phyloP scores from a whole-genome alignment of 768 basidiomycete genomes.

The Thelephora aurantiotincta region DNA sequence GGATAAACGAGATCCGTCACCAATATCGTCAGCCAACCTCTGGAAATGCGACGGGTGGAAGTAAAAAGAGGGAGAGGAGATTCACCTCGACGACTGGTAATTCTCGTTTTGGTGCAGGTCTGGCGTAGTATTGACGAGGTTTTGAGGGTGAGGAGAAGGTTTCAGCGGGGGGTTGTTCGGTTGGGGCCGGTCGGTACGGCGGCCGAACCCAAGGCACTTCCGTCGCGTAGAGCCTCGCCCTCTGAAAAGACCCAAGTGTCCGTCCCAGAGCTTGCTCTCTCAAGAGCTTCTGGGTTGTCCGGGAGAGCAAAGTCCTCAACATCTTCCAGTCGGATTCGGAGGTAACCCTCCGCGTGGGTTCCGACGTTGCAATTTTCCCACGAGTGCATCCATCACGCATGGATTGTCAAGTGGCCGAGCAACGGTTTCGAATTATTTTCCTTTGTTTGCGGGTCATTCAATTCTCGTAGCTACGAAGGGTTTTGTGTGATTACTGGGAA shows the following conservation, averaged over 20 bases:
- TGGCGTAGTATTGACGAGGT: slow-evolving; percentile 29
- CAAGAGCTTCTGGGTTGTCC: background rate
- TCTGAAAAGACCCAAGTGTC: background rate
- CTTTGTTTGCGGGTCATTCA: too few species aligned
- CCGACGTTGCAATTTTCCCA: too few species aligned
- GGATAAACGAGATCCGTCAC: background rate
- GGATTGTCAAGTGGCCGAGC: too few species aligned
- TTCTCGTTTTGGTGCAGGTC: slow-evolving; percentile 23
- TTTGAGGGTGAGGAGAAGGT: slow-evolving; percentile 30
- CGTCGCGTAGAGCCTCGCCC: background rate
- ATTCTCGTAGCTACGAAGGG: too few species aligned
- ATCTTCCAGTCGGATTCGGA: background rate
- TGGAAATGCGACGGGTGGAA: background rate
- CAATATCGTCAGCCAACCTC: background rate
- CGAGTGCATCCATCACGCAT: too few species aligned
- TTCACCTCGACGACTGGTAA: slow-evolving; percentile 28
- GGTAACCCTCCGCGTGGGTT: too few species aligned
- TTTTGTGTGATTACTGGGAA: too few species aligned
- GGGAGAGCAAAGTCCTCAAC: background rate
- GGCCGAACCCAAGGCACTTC: background rate
- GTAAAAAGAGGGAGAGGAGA: too few species aligned
- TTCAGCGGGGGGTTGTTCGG: slow-evolving; percentile 9
- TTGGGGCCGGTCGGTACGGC: background rate
- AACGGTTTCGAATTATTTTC: too few species aligned
- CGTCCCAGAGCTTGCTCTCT: too few species aligned